These are phyloP conservation scores for Pharus latifolius DNA, from an alignment of 176 grass and related monocot species.

Conservation along the genomic window DNA sequence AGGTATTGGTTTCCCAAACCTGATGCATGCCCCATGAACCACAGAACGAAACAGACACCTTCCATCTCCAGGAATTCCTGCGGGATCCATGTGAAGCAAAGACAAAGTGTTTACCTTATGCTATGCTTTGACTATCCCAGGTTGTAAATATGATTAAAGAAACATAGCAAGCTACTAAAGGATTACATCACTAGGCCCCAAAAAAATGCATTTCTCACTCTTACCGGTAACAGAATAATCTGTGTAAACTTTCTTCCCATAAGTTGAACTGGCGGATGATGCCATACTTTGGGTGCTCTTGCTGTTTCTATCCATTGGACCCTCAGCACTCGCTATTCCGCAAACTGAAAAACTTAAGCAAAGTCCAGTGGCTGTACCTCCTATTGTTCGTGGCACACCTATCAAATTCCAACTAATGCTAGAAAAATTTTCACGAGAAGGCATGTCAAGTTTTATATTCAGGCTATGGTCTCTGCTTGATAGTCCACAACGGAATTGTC, in stretches of 20 bases:
- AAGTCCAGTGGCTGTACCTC: slow-evolving; percentile 41
- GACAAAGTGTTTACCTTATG: not conserved
- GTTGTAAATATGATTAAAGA: not conserved
- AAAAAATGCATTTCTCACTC: not conserved
- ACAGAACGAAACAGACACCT: slow-evolving; percentile 81
- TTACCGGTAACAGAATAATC: slow-evolving; percentile 87
- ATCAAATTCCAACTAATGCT: slow-evolving; percentile 50
- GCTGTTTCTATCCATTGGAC: slow-evolving; percentile 26
- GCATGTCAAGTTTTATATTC: slow-evolving; percentile 39
- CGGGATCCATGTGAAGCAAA: slow-evolving; percentile 13
- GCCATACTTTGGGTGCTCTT: not conserved
- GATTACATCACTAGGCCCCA: not conserved
- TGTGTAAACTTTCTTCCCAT: slow-evolving; percentile 74
- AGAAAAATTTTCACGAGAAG: slow-evolving; percentile 7
- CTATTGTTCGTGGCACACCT: slow-evolving; percentile 41
- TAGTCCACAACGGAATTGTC: slow-evolving; percentile 38
- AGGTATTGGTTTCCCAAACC: slow-evolving; percentile 41
- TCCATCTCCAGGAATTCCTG: slow-evolving; percentile 90
- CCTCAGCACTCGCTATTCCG: slow-evolving; percentile 43
- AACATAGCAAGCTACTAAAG: not conserved
- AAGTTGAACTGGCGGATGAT: slow-evolving; percentile 31
- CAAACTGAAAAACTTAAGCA: slow-evolving; percentile 59
- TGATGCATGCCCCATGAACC: slow-evolving; percentile 59
- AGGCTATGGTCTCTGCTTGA: slow-evolving; percentile 46
- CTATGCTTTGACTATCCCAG: not conserved